A percentile compares a stretch with the other conserved stretches of the same genome.
These are phyloP conservation scores for Aspergillus eucalypticola DNA, from an alignment of 2,329 filamentous ascomycete genomes.

Conservation along the genomic window DNA sequence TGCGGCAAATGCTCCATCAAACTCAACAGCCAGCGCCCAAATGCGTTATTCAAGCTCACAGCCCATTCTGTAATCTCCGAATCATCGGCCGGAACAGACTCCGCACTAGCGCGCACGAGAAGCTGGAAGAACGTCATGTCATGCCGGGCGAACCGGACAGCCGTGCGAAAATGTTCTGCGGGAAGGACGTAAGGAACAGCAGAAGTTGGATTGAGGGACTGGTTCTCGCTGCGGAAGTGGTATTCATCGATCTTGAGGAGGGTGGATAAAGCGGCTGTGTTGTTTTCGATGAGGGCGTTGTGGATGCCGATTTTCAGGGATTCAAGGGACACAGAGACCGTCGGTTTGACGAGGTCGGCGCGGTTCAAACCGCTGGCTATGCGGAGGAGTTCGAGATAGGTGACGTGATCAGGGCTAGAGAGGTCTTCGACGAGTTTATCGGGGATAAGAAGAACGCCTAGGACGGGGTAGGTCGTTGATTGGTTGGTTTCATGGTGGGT, in stretches of 20 bases:
- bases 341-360: slow-evolving; percentile 12
- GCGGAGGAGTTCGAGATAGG: slow-evolving; percentile 41
- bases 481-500: slow-evolving; percentile 12
- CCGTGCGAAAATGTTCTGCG: slow-evolving; percentile 36
- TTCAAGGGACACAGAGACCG: slow-evolving; percentile 31
- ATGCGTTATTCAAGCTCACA: slow-evolving; percentile 27
- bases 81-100: slow-evolving; percentile 40
- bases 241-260: slow-evolving; percentile 44
- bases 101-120: slow-evolving; percentile 40
- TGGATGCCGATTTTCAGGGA: slow-evolving; percentile 43
- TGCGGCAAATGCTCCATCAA: slow-evolving; percentile 36
- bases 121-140: slow-evolving; percentile 32
- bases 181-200: slow-evolving; percentile 30
- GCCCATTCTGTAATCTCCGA: slow-evolving; percentile 41
- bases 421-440: slow-evolving; percentile 25
- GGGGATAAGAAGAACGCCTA: slow-evolving; percentile 23
- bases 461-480: slow-evolving; percentile 15
- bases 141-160: slow-evolving; percentile 26
- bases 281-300: slow-evolving; percentile 38
- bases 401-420: slow-evolving; percentile 31
- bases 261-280: slow-evolving; percentile 32
- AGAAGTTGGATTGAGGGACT: background rate
- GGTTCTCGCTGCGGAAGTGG: slow-evolving; percentile 20
- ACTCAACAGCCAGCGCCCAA: slow-evolving; percentile 40
- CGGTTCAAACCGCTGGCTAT: slow-evolving; percentile 28